Conservation (phyloP, 805 yeast species). For the Zygotorulaspora sp. region DNA sequence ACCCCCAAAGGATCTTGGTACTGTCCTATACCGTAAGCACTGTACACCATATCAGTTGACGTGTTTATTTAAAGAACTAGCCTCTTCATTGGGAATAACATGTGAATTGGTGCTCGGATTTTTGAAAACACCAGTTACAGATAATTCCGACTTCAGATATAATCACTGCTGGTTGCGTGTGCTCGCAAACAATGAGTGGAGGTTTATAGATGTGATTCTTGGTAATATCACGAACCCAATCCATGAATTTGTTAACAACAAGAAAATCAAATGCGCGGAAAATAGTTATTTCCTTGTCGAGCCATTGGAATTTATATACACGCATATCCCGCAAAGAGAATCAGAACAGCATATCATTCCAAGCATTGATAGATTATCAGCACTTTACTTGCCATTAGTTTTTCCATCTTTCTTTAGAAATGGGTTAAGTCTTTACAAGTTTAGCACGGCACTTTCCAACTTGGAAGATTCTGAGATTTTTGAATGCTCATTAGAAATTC, state of each 20-base stretch:
- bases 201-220: slow-evolving; percentile 68
- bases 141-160: slow-evolving; percentile 40
- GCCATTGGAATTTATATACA: slow-evolving; percentile 70
- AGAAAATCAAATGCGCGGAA: slow-evolving; percentile 32
- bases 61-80: slow-evolving; percentile 67
- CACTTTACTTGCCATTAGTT: slow-evolving; percentile 78
- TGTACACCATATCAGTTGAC: slow-evolving; percentile 72
- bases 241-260: slow-evolving; percentile 38
- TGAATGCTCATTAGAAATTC: slow-evolving; percentile 72
- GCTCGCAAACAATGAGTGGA: slow-evolving; percentile 68
- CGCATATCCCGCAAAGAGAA: slow-evolving; percentile 79
- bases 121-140: slow-evolving; percentile 71
- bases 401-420: slow-evolving; percentile 73
- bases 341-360: slow-evolving; percentile 85
- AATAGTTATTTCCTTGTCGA: slow-evolving; percentile 70
- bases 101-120: slow-evolving; percentile 79
- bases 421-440: slow-evolving; percentile 56
- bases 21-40: slow-evolving; percentile 43
- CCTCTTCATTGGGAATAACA: slow-evolving; percentile 63
- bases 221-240: slow-evolving; percentile 57
- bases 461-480: slow-evolving; percentile 70
- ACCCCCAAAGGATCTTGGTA: slow-evolving; percentile 39
- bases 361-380: slow-evolving; percentile 71
- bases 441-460: slow-evolving; percentile 70
- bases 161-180: slow-evolving; percentile 91